A percentile compares a stretch with the other conserved stretches of the same genome.
These are phyloP conservation scores for Saccharomyces hybrid DNA, from an alignment of 1,139 yeast species.

Conservation along the genomic window DNA sequence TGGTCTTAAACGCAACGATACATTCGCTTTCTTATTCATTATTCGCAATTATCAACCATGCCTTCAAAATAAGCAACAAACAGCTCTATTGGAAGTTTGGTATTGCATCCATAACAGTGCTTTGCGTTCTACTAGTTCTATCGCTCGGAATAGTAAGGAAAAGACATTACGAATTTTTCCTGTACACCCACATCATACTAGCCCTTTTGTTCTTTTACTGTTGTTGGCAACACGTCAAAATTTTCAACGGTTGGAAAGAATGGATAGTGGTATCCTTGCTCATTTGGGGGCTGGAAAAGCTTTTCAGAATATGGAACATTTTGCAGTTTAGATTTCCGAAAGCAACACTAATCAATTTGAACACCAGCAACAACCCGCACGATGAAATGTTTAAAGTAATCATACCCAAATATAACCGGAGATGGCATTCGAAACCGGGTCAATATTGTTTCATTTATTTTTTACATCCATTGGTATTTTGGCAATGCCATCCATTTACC, in stretches of 20 bases:
- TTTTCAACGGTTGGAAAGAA: conserved; percentile 37
- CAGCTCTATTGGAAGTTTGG: conserved; percentile 43
- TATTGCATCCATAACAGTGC: conserved; percentile 37
- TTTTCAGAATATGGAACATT: conserved; percentile 45
- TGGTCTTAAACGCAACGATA: conserved; percentile 32
- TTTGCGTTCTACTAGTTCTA: conserved; percentile 26
- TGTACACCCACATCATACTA: conserved; percentile 49
- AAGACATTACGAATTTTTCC: conserved; percentile 55
- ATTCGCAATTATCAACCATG: conserved; percentile 21
- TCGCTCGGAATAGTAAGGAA: conserved; percentile 48
- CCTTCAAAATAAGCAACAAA: conserved; percentile 8
- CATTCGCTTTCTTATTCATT: conserved; percentile 44
- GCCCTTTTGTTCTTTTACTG: conserved; percentile 52
- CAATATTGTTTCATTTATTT: conserved; percentile 27
- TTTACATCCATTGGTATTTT: conserved; percentile 38
- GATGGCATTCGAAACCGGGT: conserved; percentile 32
- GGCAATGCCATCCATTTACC: conserved; percentile 72
- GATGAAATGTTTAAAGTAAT: conserved; percentile 34
- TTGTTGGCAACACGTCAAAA: conserved; percentile 50
- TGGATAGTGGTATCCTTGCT: conserved; percentile 49
- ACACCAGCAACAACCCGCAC: conserved; percentile 35
- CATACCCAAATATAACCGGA: conserved; percentile 31
- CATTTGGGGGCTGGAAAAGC: conserved; percentile 57
- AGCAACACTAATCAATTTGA: conserved; percentile 36
- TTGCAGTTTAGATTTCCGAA: conserved; percentile 38